These are phyloP conservation scores for Aspergillus vadensis DNA, from an alignment of 2,329 filamentous ascomycete genomes.

Conservation along the genomic window DNA sequence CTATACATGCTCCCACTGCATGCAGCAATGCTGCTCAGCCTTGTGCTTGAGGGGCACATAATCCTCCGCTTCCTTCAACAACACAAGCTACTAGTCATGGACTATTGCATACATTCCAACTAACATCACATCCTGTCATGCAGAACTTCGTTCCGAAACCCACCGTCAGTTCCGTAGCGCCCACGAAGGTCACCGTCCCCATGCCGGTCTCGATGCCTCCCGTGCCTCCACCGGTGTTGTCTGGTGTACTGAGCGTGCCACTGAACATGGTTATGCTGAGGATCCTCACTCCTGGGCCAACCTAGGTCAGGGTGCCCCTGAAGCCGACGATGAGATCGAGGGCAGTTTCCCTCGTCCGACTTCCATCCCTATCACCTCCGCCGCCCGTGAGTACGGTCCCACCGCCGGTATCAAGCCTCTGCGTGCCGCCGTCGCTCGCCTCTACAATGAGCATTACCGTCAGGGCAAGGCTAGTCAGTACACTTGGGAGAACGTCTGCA, in stretches of 20 bases:
- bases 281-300: conserved; percentile 86
- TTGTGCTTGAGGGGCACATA: not conserved
- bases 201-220: conserved; percentile 85
- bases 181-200: conserved; percentile 86
- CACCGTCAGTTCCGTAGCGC: conserved; percentile 87
- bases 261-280: conserved; percentile 85
- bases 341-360: conserved; percentile 84
- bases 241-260: conserved; percentile 71
- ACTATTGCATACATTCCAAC: not conserved
- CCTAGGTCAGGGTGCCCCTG: conserved; percentile 87
- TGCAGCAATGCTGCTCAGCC: not conserved
- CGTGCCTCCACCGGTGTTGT: conserved; percentile 91
- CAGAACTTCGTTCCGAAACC: conserved; percentile 79
- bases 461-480: conserved; percentile 86
- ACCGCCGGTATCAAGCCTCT: conserved; percentile 92
- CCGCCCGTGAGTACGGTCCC: conserved; percentile 85
- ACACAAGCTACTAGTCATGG: not conserved
- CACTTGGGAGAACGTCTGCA: conserved; percentile 96
- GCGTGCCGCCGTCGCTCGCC: conserved; percentile 80
- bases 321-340: conserved; percentile 89
- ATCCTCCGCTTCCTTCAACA: not conserved
- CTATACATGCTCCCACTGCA: not conserved
- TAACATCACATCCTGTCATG: conserved; percentile 3
- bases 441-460: conserved; percentile 93
- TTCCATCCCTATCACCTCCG: conserved; percentile 74